phyloP scores from a whole-genome alignment of 768 basidiomycete genomes.

The Kwoniella newhampshirensis region DNA sequence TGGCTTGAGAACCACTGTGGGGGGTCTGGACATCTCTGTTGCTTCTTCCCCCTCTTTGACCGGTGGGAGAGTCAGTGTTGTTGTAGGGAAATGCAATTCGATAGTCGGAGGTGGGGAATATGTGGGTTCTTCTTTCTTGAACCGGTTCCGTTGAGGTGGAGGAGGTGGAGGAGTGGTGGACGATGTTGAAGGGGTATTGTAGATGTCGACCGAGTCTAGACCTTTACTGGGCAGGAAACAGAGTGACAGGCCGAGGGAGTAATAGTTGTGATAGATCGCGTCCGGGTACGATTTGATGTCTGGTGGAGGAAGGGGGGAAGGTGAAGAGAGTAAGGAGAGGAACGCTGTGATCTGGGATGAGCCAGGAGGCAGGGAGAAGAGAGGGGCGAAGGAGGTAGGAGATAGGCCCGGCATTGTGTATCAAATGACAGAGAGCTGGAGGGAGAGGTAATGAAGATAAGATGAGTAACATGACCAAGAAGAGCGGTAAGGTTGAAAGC shows the following conservation, averaged over 20 bases:
- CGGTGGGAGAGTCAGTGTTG: constrained; percentile 16
- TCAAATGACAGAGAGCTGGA: background rate
- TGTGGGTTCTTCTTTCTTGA: constrained; percentile 50
- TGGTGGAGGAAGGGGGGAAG: constrained; percentile 53
- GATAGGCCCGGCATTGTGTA: constrained; percentile 6
- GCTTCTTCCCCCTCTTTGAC: constrained; percentile 10
- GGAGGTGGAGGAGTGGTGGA: constrained; percentile 50
- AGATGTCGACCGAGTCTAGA: constrained; percentile 77
- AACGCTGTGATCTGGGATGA: constrained; percentile 6
- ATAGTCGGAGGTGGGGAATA: constrained; percentile 64
- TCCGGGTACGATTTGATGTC: constrained; percentile 79
- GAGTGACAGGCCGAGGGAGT: constrained; percentile 73
- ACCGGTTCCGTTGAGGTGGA: constrained; percentile 42
- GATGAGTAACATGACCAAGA: too few species aligned
- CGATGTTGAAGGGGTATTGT: constrained; percentile 58
- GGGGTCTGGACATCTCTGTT: constrained; percentile 54
- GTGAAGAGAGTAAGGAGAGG: constrained; percentile 14
- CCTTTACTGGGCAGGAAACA: constrained; percentile 68
- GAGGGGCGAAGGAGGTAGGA: constrained; percentile 4
- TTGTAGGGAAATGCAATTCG: constrained; percentile 49
- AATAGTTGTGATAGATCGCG: constrained; percentile 83
- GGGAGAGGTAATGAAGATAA: too few species aligned
- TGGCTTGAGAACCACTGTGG: constrained; percentile 34
- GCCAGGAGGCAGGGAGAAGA: constrained; percentile 18
- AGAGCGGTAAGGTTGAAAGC: too few species aligned